Evolutionary conservation across 176 grass and related monocot species (phyloP).

Genomic region (Phoenix dactylifera): DNA sequence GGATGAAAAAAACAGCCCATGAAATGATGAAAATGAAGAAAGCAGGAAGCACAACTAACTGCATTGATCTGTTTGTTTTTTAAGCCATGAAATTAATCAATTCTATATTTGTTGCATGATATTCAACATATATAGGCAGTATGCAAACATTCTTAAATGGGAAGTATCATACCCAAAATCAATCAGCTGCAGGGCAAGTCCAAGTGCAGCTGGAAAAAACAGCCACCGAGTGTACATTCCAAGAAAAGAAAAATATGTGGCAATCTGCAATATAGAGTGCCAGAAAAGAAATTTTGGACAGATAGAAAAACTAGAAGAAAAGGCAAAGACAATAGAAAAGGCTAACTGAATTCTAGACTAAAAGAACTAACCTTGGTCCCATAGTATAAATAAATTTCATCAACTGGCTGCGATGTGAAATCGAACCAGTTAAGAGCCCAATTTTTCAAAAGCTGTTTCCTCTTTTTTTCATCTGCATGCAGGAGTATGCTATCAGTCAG

Average conservation of each 20-base stretch:
- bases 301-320: no score
- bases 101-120: background rate
- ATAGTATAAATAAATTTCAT: conserved; percentile 93
- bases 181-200: conserved; percentile 69
- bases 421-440: conserved; percentile 98
- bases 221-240: conserved; percentile 96
- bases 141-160: background rate
- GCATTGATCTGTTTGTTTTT: conserved; percentile 45
- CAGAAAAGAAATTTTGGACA: background rate
- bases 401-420: conserved; percentile 95
- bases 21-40: conserved; percentile 93
- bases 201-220: conserved; percentile 88
- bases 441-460: conserved; percentile 74
- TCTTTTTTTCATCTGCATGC: conserved; percentile 76
- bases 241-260: conserved; percentile 93
- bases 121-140: no score
- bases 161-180: conserved; percentile 72
- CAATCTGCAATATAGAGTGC: conserved; percentile 54
- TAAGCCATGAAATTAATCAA: conserved; percentile 15
- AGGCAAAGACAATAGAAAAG: no score
- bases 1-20: conserved; percentile 92
- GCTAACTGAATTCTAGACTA: background rate
- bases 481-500: conserved; percentile 5
- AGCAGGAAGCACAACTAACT: conserved; percentile 83
- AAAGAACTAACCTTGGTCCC: conserved; percentile 64